Percentiles rank a stretch among this genome's conserved stretches.
Conservation (phyloP, 2,329 filamentous ascomycete genomes). For the Fusarium sp. region DNA sequence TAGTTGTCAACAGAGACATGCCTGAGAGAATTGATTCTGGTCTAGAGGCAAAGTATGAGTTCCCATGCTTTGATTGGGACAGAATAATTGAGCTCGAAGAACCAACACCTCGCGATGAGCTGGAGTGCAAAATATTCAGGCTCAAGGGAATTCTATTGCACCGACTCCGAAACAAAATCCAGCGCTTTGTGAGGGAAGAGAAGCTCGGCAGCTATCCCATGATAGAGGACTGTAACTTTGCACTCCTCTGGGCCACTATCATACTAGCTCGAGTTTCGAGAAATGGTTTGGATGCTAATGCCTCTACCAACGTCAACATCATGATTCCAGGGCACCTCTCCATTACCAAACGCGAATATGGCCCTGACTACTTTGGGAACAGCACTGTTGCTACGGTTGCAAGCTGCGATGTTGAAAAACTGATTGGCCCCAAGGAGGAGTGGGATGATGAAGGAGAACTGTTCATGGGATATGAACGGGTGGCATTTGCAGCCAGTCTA, state of each 20-base stretch:
- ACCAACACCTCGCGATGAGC: not conserved
- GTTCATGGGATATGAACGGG: not conserved
- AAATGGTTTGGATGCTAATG: not conserved
- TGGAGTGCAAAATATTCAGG: slow-evolving; percentile 14
- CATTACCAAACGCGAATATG: not conserved
- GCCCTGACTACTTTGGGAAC: slow-evolving; percentile 35
- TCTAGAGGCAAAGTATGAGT: slow-evolving; percentile 14
- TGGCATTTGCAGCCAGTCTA: slow-evolving; percentile 10
- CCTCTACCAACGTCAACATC: slow-evolving; percentile 17
- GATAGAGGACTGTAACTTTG: slow-evolving; percentile 38
- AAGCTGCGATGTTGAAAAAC: not conserved
- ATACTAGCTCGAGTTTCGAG: slow-evolving; percentile 23
- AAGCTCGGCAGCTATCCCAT: not conserved
- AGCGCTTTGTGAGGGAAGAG: not conserved
- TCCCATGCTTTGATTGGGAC: slow-evolving; percentile 38
- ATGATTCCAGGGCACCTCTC: slow-evolving; percentile 17
- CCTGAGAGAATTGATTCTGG: slow-evolving; percentile 1
- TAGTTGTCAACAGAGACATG: slow-evolving; percentile 14
- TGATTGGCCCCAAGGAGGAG: slow-evolving; percentile 7
- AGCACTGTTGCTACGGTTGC: slow-evolving; percentile 32
- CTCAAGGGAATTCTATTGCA: not conserved
- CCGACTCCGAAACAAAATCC: not conserved
- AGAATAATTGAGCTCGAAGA: not conserved
- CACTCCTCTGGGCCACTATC: slow-evolving; percentile 39
- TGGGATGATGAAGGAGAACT: not conserved